phyloP scores from a whole-genome alignment of 2,329 filamentous ascomycete genomes.

The Aspergillus sp. region DNA sequence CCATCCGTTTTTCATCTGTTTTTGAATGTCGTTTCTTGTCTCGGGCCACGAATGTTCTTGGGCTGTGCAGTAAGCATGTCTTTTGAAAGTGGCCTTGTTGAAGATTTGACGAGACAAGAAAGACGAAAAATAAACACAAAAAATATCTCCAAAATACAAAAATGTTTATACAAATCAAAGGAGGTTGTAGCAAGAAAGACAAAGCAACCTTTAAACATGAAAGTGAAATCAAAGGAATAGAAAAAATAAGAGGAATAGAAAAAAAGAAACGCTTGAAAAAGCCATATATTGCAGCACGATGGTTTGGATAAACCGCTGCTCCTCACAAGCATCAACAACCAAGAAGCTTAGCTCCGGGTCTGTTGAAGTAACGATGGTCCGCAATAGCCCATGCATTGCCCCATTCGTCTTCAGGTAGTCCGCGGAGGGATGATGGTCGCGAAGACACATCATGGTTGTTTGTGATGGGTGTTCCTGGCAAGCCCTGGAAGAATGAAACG shows the following conservation, averaged over 20 bases:
- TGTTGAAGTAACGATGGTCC: not conserved
- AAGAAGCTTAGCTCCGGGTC: not conserved
- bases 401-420: not conserved
- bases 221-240: not conserved
- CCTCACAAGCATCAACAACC: not conserved
- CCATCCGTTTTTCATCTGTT: not conserved
- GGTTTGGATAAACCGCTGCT: not conserved
- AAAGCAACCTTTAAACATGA: not conserved
- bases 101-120: not conserved
- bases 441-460: constrained; percentile 1
- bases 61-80: not conserved
- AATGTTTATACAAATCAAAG: not conserved
- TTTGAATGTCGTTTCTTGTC: not conserved
- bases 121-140: not conserved
- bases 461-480: not conserved
- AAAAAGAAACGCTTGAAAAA: not conserved
- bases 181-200: not conserved
- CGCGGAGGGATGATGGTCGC: constrained; percentile 1
- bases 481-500: not conserved
- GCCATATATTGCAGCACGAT: not conserved
- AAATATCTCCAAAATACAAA: constrained; percentile 1
- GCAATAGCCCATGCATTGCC: not conserved
- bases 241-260: no score
- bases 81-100: not conserved
- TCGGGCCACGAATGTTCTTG: not conserved